Percentiles rank a stretch among this genome's conserved stretches.
Conservation (phyloP, 305 asterid genomes). For the Fraxinus paxiana region DNA sequence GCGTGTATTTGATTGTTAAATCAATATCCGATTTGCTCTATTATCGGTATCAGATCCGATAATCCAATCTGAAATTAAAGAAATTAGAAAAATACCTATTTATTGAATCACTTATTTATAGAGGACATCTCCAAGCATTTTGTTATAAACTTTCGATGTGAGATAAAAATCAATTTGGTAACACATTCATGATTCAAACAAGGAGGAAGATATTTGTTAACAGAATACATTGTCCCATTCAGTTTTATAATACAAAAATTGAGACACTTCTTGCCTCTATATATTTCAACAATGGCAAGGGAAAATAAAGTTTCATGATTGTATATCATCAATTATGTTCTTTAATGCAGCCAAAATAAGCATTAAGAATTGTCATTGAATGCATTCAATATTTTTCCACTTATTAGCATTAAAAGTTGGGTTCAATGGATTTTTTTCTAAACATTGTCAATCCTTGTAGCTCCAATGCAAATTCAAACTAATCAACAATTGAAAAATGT, state of each 20-base stretch:
- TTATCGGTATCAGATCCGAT: not conserved
- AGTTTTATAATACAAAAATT: not conserved
- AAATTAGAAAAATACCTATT: no score
- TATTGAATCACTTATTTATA: no score
- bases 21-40: not conserved
- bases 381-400: not conserved
- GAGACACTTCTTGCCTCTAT: not conserved
- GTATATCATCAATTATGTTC: not conserved
- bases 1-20: not conserved
- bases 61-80: not conserved
- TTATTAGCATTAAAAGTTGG: not conserved
- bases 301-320: not conserved
- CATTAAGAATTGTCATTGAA: not conserved
- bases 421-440: not conserved
- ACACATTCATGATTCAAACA: not conserved
- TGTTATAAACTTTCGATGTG: not conserved
- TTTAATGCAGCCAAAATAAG: not conserved
- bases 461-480: not conserved
- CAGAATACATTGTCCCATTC: not conserved
- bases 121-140: no score
- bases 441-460: not conserved
- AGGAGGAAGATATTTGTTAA: not conserved
- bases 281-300: not conserved
- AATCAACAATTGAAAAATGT: constrained; percentile 1
- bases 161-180: not conserved